Base-by-base conservation (phyloP, 768 basidiomycete genomes). In the Tricholoma furcatifolium region DNA sequence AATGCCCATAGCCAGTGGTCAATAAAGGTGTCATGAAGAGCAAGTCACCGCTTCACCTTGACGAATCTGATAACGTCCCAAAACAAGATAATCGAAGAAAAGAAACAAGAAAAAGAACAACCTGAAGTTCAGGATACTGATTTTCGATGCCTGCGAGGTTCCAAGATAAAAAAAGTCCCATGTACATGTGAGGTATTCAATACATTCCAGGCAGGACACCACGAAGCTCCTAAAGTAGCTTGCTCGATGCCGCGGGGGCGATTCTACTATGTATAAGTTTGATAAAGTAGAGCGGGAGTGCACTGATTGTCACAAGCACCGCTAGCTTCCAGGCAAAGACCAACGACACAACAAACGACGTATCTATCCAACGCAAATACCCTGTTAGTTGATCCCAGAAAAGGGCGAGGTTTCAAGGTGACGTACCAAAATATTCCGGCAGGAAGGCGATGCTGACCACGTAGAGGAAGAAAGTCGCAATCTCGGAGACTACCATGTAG, bases 351-450 rank as follows among this genome's bases (percentile, higher is more conserved):
- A 98, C 95, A 64, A 98, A 98, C 0, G 88, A 79, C 42, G 97
- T 84, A 71, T 99, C 96, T 98, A 62, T 3, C 34, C 21, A 48
- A 30, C 35, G 15, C 32, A 23, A 6, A 35, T 50, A 48, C 47
- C 58, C 61, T 23, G 53, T 53, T 27, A 47, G 27, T 32, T 11
- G 20, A 48, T 23, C 40, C 4, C 42, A 21, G 23, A 49, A n/a
- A 3, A 31, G 11, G 5, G 51, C 8, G 31, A 39, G 15, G 32
- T 24, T 45, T 10, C 27, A 12, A 6, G n/a, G 27, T 34, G 24
- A 72, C 88, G 57, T 51, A 98, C 96, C 96, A 67, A 99, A 99
- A 71, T 96, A 99, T 69, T 93, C 93, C 0, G 95, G 96, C 38
- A 99, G 72, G 70, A 99, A 94, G 0, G 86, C 84, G 57, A 99